Percentiles rank a stretch among this genome's conserved stretches.
These are phyloP conservation scores for Helminthosporium solani DNA, from an alignment of 2,329 filamentous ascomycete genomes.

Conservation along the genomic window DNA sequence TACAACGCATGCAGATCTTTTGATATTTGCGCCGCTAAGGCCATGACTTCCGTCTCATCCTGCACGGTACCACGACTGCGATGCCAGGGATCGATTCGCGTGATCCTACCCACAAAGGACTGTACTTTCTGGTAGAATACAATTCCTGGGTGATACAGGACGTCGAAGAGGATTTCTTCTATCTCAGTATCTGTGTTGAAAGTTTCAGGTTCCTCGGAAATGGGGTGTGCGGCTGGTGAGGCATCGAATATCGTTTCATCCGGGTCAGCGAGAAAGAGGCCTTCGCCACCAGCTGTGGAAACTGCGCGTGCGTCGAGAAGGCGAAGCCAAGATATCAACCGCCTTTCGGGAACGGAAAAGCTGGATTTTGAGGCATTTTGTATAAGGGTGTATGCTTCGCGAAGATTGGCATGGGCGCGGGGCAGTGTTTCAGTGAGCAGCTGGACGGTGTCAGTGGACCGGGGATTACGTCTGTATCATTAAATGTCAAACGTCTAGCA, in stretches of 20 bases:
- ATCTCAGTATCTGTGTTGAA: constrained; percentile 37
- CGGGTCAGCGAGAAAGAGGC: constrained; percentile 53
- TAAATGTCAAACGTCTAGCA: background rate
- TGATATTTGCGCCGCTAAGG: constrained; percentile 53
- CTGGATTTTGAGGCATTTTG: constrained; percentile 29
- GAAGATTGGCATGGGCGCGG: constrained; percentile 53
- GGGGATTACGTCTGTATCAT: background rate
- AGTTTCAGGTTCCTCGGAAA: constrained; percentile 28
- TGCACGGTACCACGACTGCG: constrained; percentile 57
- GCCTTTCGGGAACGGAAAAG: constrained; percentile 44
- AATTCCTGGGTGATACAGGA: constrained; percentile 57
- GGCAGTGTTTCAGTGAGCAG: constrained; percentile 30
- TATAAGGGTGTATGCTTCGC: constrained; percentile 53
- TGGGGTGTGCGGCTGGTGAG: constrained; percentile 41
- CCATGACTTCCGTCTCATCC: constrained; percentile 61
- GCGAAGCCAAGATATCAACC: constrained; percentile 57
- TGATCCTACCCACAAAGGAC: constrained; percentile 59
- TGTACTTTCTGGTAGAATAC: constrained; percentile 61
- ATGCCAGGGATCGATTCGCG: constrained; percentile 59
- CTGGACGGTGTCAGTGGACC: constrained; percentile 12
- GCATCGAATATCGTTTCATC: constrained; percentile 51
- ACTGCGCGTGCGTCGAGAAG: constrained; percentile 58
- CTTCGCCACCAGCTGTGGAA: constrained; percentile 56
- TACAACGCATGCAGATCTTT: constrained; percentile 55
- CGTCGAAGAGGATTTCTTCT: constrained; percentile 56